phyloP scores from a whole-genome alignment of 23 red algal species.

The Gracilaria gracilis region DNA sequence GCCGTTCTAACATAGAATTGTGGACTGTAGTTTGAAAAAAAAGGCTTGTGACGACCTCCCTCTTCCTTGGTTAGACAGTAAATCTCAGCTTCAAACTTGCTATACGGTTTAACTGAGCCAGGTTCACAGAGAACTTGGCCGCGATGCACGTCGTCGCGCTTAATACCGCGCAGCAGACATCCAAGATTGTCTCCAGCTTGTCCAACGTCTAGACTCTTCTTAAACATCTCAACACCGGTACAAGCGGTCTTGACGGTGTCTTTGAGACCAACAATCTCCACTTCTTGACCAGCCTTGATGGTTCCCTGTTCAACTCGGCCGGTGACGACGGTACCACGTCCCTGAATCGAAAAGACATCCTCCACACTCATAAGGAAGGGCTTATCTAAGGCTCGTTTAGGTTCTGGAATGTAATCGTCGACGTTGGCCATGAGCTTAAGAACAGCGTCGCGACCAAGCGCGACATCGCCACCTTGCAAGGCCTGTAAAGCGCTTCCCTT shows the following conservation, averaged over 20 bases:
- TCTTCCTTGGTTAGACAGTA: conserved; percentile 98
- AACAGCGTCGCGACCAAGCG: conserved; percentile 81
- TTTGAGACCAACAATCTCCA: conserved; percentile 94
- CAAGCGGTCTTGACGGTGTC: conserved; percentile 84
- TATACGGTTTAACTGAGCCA: conserved; percentile 81
- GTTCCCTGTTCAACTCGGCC: conserved; percentile 95
- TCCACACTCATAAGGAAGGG: conserved; percentile 96
- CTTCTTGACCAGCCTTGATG: conserved; percentile 92
- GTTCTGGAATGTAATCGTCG: conserved; percentile 94
- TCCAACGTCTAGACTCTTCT: conserved; percentile 86
- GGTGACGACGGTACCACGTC: conserved; percentile 97
- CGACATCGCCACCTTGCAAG: conserved; percentile 79
- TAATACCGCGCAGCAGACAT: conserved; percentile 91
- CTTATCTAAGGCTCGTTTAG: conserved; percentile 86
- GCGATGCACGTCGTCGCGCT: conserved; percentile 89
- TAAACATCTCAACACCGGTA: conserved; percentile 98
- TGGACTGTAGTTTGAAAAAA: conserved; percentile 95
- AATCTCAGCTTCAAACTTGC: conserved; percentile 97
- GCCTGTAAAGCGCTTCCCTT: conserved; percentile 93
- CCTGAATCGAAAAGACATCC: conserved; percentile 94
- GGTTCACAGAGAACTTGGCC: conserved; percentile 92
- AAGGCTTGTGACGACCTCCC: conserved; percentile 97
- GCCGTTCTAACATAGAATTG: conserved; percentile 97
- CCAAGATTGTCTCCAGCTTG: conserved; percentile 98
- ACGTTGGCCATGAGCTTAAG: conserved; percentile 89